Percentiles rank a stretch among this genome's conserved stretches.
These are phyloP conservation scores for Daldinia sp. DNA, from an alignment of 2,329 filamentous ascomycete genomes.

Conservation along the genomic window DNA sequence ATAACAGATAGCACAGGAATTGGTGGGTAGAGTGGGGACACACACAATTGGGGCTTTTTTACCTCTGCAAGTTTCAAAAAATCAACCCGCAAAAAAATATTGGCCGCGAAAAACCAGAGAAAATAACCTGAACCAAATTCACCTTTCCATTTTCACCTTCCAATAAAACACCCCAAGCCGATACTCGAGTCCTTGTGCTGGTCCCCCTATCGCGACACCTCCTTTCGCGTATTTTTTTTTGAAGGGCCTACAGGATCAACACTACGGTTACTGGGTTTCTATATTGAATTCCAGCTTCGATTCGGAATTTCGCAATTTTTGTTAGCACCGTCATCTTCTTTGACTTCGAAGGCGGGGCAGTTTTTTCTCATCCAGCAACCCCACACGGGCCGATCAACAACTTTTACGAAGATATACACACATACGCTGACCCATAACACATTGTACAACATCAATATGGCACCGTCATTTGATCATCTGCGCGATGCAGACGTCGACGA, in stretches of 20 bases:
- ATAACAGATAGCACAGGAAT: slow-evolving; percentile 15
- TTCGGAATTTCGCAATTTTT: slow-evolving; percentile 2
- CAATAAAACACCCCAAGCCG: slow-evolving; percentile 9
- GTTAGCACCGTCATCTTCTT: slow-evolving; percentile 12
- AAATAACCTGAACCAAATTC: background rate
- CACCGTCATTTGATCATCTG: slow-evolving; percentile 91
- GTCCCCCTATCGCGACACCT: background rate
- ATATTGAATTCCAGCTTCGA: background rate
- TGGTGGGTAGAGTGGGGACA: slow-evolving; percentile 29
- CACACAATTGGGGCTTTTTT: slow-evolving; percentile 42
- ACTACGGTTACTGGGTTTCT: background rate
- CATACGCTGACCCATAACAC: background rate
- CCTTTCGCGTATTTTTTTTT: background rate
- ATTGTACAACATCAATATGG: slow-evolving; percentile 72
- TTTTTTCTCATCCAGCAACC: slow-evolving; percentile 28
- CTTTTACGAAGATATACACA: slow-evolving; percentile 3
- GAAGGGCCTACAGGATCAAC: slow-evolving; percentile 6
- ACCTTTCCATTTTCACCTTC: slow-evolving; percentile 8
- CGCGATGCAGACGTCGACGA: slow-evolving; percentile 89
- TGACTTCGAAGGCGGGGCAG: slow-evolving; percentile 38
- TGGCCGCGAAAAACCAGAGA: slow-evolving; percentile 17
- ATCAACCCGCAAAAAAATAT: slow-evolving; percentile 37
- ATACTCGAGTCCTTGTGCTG: slow-evolving; percentile 3
- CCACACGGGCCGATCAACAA: slow-evolving; percentile 17
- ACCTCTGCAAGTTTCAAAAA: slow-evolving; percentile 33